Percentiles rank a stretch among this genome's conserved stretches.
Conservation (phyloP, 2,329 filamentous ascomycete species). For the Cladophialophora psammophila region DNA sequence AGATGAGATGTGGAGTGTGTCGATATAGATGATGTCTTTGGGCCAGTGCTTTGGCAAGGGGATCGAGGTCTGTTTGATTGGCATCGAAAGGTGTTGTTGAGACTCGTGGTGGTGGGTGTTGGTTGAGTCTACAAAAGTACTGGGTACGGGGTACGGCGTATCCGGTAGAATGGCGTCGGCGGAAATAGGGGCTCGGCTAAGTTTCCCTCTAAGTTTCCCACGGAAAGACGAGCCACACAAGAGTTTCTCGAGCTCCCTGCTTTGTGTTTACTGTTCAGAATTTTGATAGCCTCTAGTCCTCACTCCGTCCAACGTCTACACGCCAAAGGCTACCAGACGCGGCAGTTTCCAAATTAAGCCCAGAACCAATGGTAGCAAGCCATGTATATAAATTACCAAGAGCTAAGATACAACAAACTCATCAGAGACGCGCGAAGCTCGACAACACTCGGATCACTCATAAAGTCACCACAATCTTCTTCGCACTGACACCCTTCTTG, state of each 20-base stretch:
- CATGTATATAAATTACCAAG: no score
- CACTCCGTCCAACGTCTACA: no score
- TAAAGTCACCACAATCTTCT: constrained; percentile 51
- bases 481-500: constrained; percentile 51
- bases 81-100: neutral
- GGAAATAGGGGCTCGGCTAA: neutral
- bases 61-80: neutral
- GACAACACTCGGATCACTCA: neutral
- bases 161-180: no score
- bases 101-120: neutral
- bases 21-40: constrained; percentile 28
- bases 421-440: neutral
- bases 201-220: neutral
- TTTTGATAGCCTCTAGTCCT: no score
- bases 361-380: no score
- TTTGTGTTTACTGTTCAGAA: no score
- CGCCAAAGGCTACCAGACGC: no score
- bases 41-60: constrained; percentile 37
- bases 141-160: neutral
- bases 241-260: no score
- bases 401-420: neutral
- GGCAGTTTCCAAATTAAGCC: no score
- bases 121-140: neutral
- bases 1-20: constrained; percentile 39
- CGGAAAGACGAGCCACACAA: no score